Conservation (phyloP, 2,329 filamentous ascomycete species). For the Lachnellula occidentalis region DNA sequence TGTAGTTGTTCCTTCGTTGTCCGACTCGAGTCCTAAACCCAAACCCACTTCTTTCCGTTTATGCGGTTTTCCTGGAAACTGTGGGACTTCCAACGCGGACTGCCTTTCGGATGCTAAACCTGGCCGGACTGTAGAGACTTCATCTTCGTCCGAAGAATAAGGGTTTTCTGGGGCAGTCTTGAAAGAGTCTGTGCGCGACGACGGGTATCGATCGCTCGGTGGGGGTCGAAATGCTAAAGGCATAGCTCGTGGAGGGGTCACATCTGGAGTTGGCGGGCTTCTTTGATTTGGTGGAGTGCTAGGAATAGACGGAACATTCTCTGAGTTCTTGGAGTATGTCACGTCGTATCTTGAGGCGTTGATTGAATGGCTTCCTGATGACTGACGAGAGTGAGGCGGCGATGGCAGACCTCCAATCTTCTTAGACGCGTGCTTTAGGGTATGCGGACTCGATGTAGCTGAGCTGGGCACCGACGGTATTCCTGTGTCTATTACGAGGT, state of each 20-base stretch:
- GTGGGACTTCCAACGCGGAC: conserved; percentile 18
- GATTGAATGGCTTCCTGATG: conserved; percentile 39
- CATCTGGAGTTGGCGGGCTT: conserved; percentile 69
- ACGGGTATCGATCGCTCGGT: conserved; percentile 40
- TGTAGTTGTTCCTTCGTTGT: conserved; percentile 30
- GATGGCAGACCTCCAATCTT: conserved; percentile 44
- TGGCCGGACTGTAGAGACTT: conserved; percentile 38
- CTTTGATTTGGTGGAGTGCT: conserved; percentile 59
- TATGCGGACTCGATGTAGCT: conserved; percentile 28
- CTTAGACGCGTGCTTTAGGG: conserved; percentile 29
- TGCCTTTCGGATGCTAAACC: conserved; percentile 19
- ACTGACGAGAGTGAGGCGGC: conserved; percentile 58
- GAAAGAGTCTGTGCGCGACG: conserved; percentile 57
- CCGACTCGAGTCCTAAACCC: conserved; percentile 36
- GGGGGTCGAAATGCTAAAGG: conserved; percentile 42
- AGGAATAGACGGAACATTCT: conserved; percentile 32
- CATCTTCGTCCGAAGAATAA: conserved; percentile 56
- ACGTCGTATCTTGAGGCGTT: conserved; percentile 18
- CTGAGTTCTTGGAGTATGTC: conserved; percentile 11
- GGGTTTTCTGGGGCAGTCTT: conserved; percentile 63
- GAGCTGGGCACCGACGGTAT: conserved; percentile 23
- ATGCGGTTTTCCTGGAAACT: conserved; percentile 8
- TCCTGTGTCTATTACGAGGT: conserved; percentile 24
- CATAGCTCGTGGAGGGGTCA: conserved; percentile 60
- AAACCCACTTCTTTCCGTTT: conserved; percentile 29